A percentile compares a stretch with the other conserved stretches of the same genome.
These are phyloP conservation scores for Aspergillus transmontanensis DNA, from an alignment of 2,329 filamentous ascomycete species.

Conservation along the genomic window DNA sequence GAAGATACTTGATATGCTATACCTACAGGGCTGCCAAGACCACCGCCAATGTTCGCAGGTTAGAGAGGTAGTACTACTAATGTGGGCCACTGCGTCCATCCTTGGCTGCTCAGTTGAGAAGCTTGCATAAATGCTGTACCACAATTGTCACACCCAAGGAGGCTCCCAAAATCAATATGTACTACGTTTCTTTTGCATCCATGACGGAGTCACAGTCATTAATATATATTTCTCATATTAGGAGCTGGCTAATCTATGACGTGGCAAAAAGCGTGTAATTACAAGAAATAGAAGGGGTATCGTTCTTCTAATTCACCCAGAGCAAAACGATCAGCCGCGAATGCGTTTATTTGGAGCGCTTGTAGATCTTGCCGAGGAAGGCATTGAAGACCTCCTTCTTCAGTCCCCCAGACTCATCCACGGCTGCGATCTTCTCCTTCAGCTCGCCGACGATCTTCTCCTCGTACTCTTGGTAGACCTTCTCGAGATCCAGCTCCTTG, in stretches of 20 bases:
- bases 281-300: constrained; percentile 7
- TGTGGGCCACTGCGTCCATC: not conserved
- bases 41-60: not conserved
- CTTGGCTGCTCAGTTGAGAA: not conserved
- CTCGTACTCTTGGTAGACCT: constrained; percentile 85
- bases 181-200: not conserved
- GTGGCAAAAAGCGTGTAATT: constrained; percentile 1
- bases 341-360: constrained; percentile 78
- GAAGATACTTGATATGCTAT: not conserved
- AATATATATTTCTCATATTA: not conserved
- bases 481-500: constrained; percentile 79
- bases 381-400: constrained; percentile 88
- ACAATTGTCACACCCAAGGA: not conserved
- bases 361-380: constrained; percentile 97
- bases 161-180: not conserved
- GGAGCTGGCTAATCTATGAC: constrained; percentile 6
- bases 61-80: not conserved
- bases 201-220: not conserved
- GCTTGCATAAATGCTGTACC: not conserved
- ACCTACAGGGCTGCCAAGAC: not conserved
- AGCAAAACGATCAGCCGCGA: not conserved
- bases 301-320: constrained; percentile 5
- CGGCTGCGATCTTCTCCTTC: constrained; percentile 69
- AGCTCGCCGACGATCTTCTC: constrained; percentile 83
- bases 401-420: constrained; percentile 85